A percentile compares a stretch with the other conserved stretches of the same genome.
These are phyloP conservation scores for Neurospora sp. DNA, from an alignment of 495 filamentous ascomycete species.

Conservation along the genomic window DNA sequence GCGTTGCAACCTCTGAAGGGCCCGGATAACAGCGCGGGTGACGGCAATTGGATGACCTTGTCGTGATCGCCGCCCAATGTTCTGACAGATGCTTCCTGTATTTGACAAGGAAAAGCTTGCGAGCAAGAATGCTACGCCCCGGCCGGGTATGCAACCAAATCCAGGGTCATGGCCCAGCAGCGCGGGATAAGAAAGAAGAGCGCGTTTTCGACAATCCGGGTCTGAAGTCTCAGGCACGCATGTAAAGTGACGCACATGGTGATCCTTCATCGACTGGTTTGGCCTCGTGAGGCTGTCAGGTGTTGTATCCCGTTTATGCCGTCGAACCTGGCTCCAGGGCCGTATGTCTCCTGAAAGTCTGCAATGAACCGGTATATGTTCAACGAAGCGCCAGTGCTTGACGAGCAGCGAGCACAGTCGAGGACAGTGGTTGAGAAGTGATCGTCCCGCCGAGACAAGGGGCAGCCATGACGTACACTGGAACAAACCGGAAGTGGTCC, in stretches of 20 bases:
- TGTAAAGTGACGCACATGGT: background rate
- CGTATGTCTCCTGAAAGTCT: background rate
- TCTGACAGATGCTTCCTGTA: background rate
- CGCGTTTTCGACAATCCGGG: background rate
- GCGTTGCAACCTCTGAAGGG: background rate
- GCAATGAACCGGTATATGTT: background rate
- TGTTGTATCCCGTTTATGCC: background rate
- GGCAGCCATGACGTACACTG: background rate
- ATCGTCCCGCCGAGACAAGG: background rate
- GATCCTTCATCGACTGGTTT: background rate
- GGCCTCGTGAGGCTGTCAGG: background rate
- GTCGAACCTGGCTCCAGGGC: background rate
- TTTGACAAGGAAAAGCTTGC: background rate
- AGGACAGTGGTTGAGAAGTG: background rate
- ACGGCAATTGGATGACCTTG: background rate
- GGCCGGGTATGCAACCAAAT: background rate
- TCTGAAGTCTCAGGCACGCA: background rate
- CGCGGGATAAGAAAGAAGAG: background rate
- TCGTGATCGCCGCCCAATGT: background rate
- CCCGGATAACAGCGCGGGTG: background rate
- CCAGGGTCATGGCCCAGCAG: background rate
- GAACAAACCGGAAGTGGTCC: background rate
- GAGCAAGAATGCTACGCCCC: background rate
- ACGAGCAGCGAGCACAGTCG: background rate
- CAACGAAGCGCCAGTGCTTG: background rate